These are phyloP conservation scores for Termitomyces sp. DNA, from an alignment of 768 basidiomycete species.

Conservation along the genomic window DNA sequence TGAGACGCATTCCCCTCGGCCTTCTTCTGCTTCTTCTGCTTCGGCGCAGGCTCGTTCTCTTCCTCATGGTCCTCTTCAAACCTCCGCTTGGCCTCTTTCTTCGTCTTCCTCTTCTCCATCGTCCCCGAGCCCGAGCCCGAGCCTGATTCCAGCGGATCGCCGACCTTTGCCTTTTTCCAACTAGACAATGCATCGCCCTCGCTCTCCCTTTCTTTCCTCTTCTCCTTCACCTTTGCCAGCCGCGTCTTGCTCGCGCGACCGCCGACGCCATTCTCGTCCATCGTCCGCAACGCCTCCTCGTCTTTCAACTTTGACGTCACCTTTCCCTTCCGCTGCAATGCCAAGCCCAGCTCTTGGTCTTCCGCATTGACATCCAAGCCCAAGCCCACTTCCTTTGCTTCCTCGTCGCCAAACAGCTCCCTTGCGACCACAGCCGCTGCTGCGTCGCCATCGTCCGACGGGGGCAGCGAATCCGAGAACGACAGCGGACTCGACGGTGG, in stretches of 20 bases:
- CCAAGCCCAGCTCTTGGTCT: background rate
- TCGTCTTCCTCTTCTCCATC: constrained; percentile 3
- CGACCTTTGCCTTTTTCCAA: constrained; percentile 16
- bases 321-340: background rate
- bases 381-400: background rate
- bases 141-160: background rate
- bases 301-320: background rate
- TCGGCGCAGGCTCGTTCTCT: constrained; percentile 11
- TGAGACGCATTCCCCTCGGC: background rate
- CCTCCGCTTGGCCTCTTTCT: constrained; percentile 8
- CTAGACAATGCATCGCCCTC: constrained; percentile 9
- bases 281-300: constrained; percentile 9
- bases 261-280: constrained; percentile 12
- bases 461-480: constrained; percentile 3
- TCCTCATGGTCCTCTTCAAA: constrained; percentile 7
- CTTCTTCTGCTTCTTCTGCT: constrained; percentile 20
- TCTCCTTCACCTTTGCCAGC: constrained; percentile 16
- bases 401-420: background rate
- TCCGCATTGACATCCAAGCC: background rate
- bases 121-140: background rate
- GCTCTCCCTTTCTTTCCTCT: constrained; percentile 13
- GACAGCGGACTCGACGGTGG: constrained; percentile 18
- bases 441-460: background rate
- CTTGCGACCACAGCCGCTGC: background rate
- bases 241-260: constrained; percentile 4